These are phyloP conservation scores for Colletotrichum abscissum DNA, from an alignment of 2,329 filamentous ascomycete genomes.

Conservation along the genomic window DNA sequence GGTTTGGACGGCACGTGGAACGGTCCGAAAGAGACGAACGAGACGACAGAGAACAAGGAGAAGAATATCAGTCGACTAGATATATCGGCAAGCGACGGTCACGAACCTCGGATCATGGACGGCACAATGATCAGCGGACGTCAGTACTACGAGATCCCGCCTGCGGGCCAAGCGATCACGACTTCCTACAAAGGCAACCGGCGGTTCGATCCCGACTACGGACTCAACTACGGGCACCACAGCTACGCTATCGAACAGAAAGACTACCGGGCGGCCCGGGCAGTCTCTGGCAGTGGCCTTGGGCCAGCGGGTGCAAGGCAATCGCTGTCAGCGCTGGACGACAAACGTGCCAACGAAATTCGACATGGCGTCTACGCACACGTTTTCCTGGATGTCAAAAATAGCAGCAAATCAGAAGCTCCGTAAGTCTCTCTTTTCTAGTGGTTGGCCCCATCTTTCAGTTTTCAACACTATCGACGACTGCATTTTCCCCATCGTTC, in stretches of 20 bases:
- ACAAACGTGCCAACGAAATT: slow-evolving; percentile 36
- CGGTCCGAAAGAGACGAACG: neutral
- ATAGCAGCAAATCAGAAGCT: slow-evolving; percentile 38
- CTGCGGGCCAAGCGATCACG: slow-evolving; percentile 9
- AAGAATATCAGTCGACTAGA: neutral
- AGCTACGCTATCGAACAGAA: slow-evolving; percentile 1
- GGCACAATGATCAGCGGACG: slow-evolving; percentile 27
- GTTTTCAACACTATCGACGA: neutral
- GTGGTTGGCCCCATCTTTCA: slow-evolving; percentile 1
- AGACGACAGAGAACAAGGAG: neutral
- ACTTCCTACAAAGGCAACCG: slow-evolving; percentile 2
- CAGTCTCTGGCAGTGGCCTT: neutral
- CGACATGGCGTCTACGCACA: slow-evolving; percentile 33
- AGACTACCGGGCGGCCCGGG: slow-evolving; percentile 6
- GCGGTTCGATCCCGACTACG: slow-evolving; percentile 31
- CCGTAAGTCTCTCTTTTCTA: slow-evolving; percentile 37
- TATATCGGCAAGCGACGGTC: neutral
- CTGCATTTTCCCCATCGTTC: neutral
- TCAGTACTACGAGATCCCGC: slow-evolving; percentile 28
- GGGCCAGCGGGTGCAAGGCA: slow-evolving; percentile 17
- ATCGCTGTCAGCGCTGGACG: slow-evolving; percentile 38
- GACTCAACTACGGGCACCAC: slow-evolving; percentile 10
- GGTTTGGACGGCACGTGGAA: neutral
- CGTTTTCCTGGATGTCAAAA: slow-evolving; percentile 37
- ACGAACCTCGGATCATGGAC: neutral